Evolutionary conservation across 2,329 filamentous ascomycete species (phyloP), one percentile per base, ranked within the genome.

Genomic region (Talaromyces sp.): DNA sequence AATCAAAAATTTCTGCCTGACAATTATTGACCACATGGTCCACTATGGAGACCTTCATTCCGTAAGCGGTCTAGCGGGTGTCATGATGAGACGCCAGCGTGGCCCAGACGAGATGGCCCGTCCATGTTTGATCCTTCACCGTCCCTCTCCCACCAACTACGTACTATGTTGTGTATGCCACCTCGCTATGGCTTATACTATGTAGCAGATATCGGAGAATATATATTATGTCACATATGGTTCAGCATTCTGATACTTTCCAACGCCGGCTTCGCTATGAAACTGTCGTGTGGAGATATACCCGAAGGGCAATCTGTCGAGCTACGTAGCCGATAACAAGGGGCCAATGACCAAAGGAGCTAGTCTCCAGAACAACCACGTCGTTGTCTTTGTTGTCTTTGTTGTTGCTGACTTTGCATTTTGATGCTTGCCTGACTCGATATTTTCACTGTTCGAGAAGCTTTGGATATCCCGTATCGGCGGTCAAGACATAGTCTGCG

Each of bases 41-140:
- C 59, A 61, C 59, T 37, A 9, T 35, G 16, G 22, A 19, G 1
- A 6, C 13, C 3, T n/a, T 8, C 6, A 1, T 31, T 61, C 22
- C 19, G n/a, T 4, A 41, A 52, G 14, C 9, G 22, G 60, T 9
- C 19, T 62, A 62, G 60, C 14, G 2, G 4, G 60, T 16, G 22
- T 62, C 16, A 54, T 3, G 1, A 19, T 54, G 59, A 62, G 47
- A 62, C 47, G 41, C 14, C 56, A 31, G n/a, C n/a, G 13, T 39
- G 39, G 19, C 45, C 45, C 45, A 24, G 45, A 13, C n/a, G 16
- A 14, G 24, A 31, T 16, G 49, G 8, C 22, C 27, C 27, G 27
- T 31, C 35, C 57, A 61, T 11, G 43, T 35, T 60, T 49, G 41
- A 47, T 24, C 59, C 47, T 61, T 61, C 59, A 61, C 59, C 59